Base-by-base conservation (phyloP, 2,329 filamentous ascomycete species). In the Simplicillium sp. region DNA sequence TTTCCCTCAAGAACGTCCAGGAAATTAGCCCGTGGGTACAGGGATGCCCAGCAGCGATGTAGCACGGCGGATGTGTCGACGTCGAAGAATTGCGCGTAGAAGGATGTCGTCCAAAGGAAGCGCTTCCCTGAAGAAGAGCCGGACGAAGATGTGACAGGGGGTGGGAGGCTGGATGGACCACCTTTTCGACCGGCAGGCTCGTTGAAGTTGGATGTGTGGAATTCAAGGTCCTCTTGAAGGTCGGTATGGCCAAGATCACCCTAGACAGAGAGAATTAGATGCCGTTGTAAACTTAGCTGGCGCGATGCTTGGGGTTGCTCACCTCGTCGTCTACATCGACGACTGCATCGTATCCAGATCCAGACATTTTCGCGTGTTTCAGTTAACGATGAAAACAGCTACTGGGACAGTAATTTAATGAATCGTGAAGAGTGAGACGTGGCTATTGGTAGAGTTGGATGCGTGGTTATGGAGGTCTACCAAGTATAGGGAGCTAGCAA, bases 21-120 rank as follows among this genome's bases (percentile, higher is more conserved):
- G 66, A 98, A 98, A 70, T 95, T 96, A 43, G 83, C 83, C 47
- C 87, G 82, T 36, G 92, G 92, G 63, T 84, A 95, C 32, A 97
- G 68, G n/a, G 90, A 82, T 1, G 88, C 84, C 62, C 81, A 82
- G 65, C 92, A 97, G 50, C 92, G 84, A 55, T 82, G 74, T 42
- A 96, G 68, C 15, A 98, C 89, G 40, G 92, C 86, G 45, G 77
- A 82, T 2, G 92, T 97, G 66, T 98, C 92, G 48, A 98, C 90
- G 58, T 98, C 92, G 67, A 98, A 98, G 77, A 92, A 97, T 67
- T 95, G 92, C 42, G 88, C 80, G 68, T 98, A 98, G 71, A 95
- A 98, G 43, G 80, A 80, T 47, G 97, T 71, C 36, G 81, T 81
- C 92, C 92, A 98, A 48, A 97, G 84, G 68, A 83, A 88, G 56